phyloP scores from a whole-genome alignment of 352 stramenopile genomes.

The Phytophthora crassamura region DNA sequence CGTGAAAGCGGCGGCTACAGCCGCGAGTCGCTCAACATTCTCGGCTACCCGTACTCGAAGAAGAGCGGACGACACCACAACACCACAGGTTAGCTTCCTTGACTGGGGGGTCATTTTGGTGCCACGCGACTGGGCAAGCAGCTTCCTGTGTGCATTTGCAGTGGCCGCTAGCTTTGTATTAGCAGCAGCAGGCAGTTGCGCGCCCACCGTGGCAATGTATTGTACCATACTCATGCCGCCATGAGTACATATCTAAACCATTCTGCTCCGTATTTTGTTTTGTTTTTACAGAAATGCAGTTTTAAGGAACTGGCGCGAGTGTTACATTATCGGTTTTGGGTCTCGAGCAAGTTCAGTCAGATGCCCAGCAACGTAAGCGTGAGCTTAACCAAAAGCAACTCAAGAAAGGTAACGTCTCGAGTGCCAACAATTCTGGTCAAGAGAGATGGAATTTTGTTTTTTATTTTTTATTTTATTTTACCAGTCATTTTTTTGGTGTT shows the following conservation, averaged over 20 bases:
- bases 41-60: slow-evolving; percentile 86
- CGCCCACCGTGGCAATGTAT: slow-evolving; percentile 25
- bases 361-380: slow-evolving; percentile 17
- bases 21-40: slow-evolving; percentile 78
- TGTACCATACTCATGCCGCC: slow-evolving; percentile 36
- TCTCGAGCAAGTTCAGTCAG: slow-evolving; percentile 24
- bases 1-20: slow-evolving; percentile 71
- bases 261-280: slow-evolving; percentile 25
- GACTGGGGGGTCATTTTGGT: slow-evolving; percentile 24
- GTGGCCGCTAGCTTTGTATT: slow-evolving; percentile 22
- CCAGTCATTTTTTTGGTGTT: slow-evolving; percentile 10
- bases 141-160: slow-evolving; percentile 32
- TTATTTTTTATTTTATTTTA: slow-evolving; percentile 13
- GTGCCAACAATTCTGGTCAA: not conserved
- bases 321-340: slow-evolving; percentile 45
- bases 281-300: slow-evolving; percentile 45
- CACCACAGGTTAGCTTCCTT: slow-evolving; percentile 46
- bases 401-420: slow-evolving; percentile 23
- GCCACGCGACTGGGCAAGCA: slow-evolving; percentile 23
- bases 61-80: slow-evolving; percentile 71
- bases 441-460: slow-evolving; percentile 1
- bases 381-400: slow-evolving; percentile 19
- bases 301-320: slow-evolving; percentile 36
- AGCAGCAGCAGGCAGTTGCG: slow-evolving; percentile 33
- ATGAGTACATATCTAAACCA: slow-evolving; percentile 45